Conservation (phyloP, 352 stramenopile genomes). For the Pythium apleroticum region DNA sequence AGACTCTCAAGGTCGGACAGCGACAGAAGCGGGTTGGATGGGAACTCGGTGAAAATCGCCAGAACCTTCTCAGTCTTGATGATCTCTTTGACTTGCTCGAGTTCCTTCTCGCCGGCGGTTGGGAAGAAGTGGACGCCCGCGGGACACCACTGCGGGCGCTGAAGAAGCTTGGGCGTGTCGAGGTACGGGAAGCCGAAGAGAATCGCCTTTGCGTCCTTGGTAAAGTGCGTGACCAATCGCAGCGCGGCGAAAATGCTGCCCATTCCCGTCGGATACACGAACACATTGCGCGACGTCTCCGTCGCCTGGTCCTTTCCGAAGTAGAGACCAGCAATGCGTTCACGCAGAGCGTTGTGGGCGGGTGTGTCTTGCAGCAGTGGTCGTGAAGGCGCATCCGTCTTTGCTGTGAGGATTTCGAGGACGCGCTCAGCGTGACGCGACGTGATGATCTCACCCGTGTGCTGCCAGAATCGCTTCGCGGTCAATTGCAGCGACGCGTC, state of each 20-base stretch:
- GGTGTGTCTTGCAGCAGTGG: constrained; percentile 24
- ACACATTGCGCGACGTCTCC: constrained; percentile 40
- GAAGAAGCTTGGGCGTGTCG: constrained; percentile 92
- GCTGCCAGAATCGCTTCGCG: constrained; percentile 92
- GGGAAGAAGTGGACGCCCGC: constrained; percentile 91
- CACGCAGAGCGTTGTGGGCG: constrained; percentile 40
- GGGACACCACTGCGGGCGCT: constrained; percentile 82
- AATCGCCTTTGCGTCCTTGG: constrained; percentile 59
- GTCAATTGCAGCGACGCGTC: constrained; percentile 38
- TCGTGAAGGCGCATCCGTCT: constrained; percentile 13
- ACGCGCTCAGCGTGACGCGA: constrained; percentile 79
- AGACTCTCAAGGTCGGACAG: constrained; percentile 81
- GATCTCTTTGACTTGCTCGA: constrained; percentile 65
- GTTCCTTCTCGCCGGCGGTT: constrained; percentile 57
- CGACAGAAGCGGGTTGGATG: constrained; percentile 90
- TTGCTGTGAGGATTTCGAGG: constrained; percentile 43
- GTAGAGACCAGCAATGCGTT: constrained; percentile 61
- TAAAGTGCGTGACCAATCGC: constrained; percentile 57
- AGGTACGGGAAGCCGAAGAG: constrained; percentile 94
- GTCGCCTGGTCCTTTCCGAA: constrained; percentile 22
- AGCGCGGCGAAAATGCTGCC: constrained; percentile 83
- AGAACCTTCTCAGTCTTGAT: constrained; percentile 71
- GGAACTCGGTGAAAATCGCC: constrained; percentile 93
- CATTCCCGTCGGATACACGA: constrained; percentile 90
- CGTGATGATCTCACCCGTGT: constrained; percentile 91